Percentiles rank a stretch among this genome's conserved stretches.
Evolutionary conservation across 306 rosid species (phyloP).

Genomic region (Prunus mira): DNA sequence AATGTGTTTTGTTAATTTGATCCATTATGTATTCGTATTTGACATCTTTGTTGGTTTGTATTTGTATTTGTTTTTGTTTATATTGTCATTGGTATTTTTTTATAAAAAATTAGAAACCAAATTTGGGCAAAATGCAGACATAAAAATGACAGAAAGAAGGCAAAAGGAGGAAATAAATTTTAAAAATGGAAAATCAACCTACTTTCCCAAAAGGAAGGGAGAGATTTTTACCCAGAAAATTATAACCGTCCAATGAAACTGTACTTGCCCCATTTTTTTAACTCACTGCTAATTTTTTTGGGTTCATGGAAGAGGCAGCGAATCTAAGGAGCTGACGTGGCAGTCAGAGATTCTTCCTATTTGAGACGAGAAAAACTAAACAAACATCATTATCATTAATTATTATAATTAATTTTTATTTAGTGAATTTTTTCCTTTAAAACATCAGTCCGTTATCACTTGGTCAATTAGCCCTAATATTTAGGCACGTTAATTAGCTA

Average conservation of each 20-base stretch:
- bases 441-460: slow-evolving; percentile 46
- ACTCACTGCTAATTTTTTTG: not conserved
- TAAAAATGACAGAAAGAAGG: no score
- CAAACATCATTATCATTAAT: slow-evolving; percentile 4
- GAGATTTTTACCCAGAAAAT: not conserved
- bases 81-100: no score
- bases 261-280: not conserved
- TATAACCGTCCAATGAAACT: not conserved
- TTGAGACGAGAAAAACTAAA: not conserved
- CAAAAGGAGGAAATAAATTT: not conserved
- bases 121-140: no score
- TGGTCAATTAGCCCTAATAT: slow-evolving; percentile 55
- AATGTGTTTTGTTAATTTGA: no score
- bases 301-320: not conserved
- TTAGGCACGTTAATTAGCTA: slow-evolving; percentile 18
- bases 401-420: not conserved
- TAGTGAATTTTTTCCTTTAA: not conserved
- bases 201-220: not conserved
- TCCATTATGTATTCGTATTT: no score
- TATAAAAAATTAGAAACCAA: no score
- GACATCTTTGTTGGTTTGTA: no score
- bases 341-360: slow-evolving; percentile 9
- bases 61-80: no score
- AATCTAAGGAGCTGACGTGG: slow-evolving; percentile 26
- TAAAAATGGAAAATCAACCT: not conserved